Conservation (phyloP, 2,329 filamentous ascomycete genomes). For the Beauveria pseudobassiana region DNA sequence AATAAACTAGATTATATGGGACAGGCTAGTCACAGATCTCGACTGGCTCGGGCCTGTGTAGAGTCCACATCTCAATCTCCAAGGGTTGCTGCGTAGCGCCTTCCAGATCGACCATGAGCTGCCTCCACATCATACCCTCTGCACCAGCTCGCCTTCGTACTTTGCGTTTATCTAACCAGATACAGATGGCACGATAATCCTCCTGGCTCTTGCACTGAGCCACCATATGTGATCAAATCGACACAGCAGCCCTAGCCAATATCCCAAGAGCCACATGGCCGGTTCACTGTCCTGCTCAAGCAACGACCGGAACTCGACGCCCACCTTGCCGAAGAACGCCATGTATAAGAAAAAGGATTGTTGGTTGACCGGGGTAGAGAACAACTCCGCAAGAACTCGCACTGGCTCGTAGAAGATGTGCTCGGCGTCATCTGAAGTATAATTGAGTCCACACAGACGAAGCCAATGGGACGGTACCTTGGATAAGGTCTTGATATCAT, state of each 20-base stretch:
- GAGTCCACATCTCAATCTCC: background rate
- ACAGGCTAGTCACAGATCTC: background rate
- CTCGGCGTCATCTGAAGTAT: background rate
- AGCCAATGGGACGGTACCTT: conserved; percentile 12
- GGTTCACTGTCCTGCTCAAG: conserved; percentile 15
- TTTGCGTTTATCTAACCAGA: conserved; percentile 14
- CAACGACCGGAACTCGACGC: conserved; percentile 15
- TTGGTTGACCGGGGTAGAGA: conserved; percentile 10
- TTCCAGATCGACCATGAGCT: conserved; percentile 18
- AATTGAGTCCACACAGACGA: conserved; percentile 11
- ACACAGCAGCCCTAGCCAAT: conserved; percentile 19
- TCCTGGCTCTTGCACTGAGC: conserved; percentile 13
- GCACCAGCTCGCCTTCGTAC: conserved; percentile 12
- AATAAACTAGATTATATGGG: background rate
- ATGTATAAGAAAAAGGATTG: conserved; percentile 17
- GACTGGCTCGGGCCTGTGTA: background rate
- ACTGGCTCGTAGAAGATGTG: conserved; percentile 13
- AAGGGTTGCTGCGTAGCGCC: conserved; percentile 2
- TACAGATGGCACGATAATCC: conserved; percentile 15
- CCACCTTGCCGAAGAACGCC: conserved; percentile 16
- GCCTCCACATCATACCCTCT: conserved; percentile 16
- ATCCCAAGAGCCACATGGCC: conserved; percentile 20
- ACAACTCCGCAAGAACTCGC: conserved; percentile 12
- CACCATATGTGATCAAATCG: conserved; percentile 20
- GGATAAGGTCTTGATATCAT: conserved; percentile 6